Evolutionary conservation across 345 rosid genomes (phyloP).

Genomic region (Pistacia vera): DNA sequence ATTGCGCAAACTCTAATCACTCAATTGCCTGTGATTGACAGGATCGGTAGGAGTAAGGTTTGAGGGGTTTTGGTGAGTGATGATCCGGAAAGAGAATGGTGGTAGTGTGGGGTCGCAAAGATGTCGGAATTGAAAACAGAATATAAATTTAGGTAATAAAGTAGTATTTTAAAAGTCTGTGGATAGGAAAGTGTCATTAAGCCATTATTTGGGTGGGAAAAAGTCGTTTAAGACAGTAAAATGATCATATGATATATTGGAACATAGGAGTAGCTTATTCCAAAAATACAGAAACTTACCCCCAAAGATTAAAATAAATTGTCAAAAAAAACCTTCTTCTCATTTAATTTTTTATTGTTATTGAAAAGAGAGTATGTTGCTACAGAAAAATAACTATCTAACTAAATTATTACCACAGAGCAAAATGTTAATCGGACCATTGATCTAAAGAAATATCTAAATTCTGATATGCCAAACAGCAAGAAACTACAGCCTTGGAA

Average conservation of each 20-base stretch:
- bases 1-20: too few species aligned
- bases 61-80: too few species aligned
- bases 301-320: background rate
- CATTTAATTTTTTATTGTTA: background rate
- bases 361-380: background rate
- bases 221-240: too few species aligned
- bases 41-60: too few species aligned
- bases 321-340: background rate
- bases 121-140: too few species aligned
- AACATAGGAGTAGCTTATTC: background rate
- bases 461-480: conserved; percentile 5
- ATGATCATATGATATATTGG: background rate
- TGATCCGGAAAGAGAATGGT: too few species aligned
- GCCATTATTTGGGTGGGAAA: too few species aligned
- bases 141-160: too few species aligned
- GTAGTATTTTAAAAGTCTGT: too few species aligned
- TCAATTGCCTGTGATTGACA: too few species aligned
- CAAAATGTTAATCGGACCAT: background rate
- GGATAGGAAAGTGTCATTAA: too few species aligned
- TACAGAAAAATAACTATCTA: background rate
- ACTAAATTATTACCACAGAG: background rate
- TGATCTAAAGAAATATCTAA: background rate
- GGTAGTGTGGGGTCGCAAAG: too few species aligned
- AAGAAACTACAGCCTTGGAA: background rate
- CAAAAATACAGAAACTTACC: background rate